Conservation (phyloP, 345 rosid genomes). For the Euphorbia pulcherrima region DNA sequence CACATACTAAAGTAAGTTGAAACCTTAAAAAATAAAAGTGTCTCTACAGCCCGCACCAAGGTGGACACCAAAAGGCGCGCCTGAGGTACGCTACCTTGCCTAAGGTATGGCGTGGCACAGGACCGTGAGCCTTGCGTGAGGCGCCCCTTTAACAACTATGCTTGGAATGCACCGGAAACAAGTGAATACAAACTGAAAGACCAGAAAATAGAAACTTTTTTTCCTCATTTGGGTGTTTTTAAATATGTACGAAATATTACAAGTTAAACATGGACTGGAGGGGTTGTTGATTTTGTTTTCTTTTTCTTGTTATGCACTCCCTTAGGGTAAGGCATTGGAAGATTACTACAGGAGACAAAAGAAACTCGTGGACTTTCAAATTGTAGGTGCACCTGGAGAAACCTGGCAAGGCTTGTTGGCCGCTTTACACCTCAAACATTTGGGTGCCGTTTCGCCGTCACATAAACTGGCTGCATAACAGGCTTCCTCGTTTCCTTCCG, state of each 20-base stretch:
- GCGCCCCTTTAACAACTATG: too few species aligned
- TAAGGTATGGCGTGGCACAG: too few species aligned
- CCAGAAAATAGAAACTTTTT: background rate
- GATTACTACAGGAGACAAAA: conserved; percentile 72
- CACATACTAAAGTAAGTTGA: too few species aligned
- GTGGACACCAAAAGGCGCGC: too few species aligned
- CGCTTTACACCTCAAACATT: conserved; percentile 53
- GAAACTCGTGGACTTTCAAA: conserved; percentile 74
- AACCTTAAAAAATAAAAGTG: too few species aligned
- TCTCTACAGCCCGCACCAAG: too few species aligned
- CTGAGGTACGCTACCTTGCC: too few species aligned
- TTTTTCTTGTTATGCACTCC: conserved; percentile 14
- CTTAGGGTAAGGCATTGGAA: conserved; percentile 72
- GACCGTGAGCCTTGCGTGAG: too few species aligned
- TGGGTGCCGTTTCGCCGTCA: conserved; percentile 13
- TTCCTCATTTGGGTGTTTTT: background rate
- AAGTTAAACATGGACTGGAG: background rate
- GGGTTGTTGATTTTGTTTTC: background rate
- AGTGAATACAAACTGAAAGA: background rate
- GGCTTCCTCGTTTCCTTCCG: background rate
- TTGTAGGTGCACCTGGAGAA: conserved; percentile 59
- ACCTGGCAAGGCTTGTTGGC: conserved; percentile 85
- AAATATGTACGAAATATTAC: background rate
- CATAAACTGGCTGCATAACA: conserved; percentile 25
- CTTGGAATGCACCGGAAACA: background rate